phyloP scores from a whole-genome alignment of 2,329 filamentous ascomycete species.

The Corynespora cassiicola region DNA sequence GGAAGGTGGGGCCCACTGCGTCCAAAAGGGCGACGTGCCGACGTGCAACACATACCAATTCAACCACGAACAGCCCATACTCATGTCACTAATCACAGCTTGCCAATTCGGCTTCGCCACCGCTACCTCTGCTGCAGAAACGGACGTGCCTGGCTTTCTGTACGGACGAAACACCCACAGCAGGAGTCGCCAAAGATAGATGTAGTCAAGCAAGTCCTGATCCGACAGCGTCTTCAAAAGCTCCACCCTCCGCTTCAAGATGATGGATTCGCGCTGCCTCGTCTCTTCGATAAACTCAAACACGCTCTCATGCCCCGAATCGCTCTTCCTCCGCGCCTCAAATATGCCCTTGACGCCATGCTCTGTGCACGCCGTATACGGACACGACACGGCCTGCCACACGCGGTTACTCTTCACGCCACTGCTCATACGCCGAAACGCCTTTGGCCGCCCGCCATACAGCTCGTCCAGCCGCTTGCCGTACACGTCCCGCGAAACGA shows the following conservation, averaged over 20 bases:
- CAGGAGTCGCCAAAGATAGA: conserved; percentile 19
- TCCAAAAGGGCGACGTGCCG: conserved; percentile 14
- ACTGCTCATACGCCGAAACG: conserved; percentile 16
- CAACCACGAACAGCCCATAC: conserved; percentile 25
- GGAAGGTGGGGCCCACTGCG: conserved; percentile 14
- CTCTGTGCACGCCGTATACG: conserved; percentile 21
- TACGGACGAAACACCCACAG: conserved; percentile 19
- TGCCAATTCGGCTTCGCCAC: conserved; percentile 11
- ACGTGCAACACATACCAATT: conserved; percentile 20
- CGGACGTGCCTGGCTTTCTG: conserved; percentile 6
- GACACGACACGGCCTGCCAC: conserved; percentile 22
- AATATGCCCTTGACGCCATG: conserved; percentile 20
- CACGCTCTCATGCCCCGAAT: background rate
- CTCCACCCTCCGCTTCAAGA: conserved; percentile 16
- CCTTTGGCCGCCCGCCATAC: conserved; percentile 12
- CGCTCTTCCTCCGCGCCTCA: conserved; percentile 1
- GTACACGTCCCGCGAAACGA: conserved; percentile 17
- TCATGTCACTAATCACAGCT: conserved; percentile 16
- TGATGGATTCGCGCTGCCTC: conserved; percentile 9
- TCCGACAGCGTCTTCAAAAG: conserved; percentile 8
- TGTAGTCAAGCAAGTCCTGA: conserved; percentile 19
- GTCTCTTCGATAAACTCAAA: conserved; percentile 4
- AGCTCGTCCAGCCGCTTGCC: conserved; percentile 3
- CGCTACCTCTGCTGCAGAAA: background rate
- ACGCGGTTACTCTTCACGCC: conserved; percentile 17